Evolutionary conservation across 2,329 filamentous ascomycete species (phyloP).

Genomic region (Cercospora brassicicola): DNA sequence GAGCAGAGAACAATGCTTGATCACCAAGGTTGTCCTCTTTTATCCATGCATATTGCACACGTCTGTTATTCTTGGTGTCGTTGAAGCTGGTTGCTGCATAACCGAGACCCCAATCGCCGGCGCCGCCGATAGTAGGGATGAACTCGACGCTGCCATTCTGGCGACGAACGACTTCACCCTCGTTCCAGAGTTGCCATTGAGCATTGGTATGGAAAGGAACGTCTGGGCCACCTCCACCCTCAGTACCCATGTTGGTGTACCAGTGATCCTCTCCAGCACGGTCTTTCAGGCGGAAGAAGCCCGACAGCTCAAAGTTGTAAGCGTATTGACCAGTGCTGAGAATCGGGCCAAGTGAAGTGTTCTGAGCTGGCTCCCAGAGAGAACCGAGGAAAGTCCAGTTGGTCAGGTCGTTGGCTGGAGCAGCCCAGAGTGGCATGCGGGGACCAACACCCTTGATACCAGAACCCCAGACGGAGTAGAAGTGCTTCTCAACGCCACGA

Average conservation of each 20-base stretch:
- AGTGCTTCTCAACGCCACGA: slow-evolving; percentile 46
- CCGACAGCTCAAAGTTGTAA: slow-evolving; percentile 52
- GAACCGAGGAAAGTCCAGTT: slow-evolving; percentile 51
- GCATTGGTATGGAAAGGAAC: slow-evolving; percentile 43
- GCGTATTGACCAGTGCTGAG: slow-evolving; percentile 48
- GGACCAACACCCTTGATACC: slow-evolving; percentile 51
- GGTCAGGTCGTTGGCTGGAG: slow-evolving; percentile 47
- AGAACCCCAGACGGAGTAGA: slow-evolving; percentile 49
- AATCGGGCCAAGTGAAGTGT: slow-evolving; percentile 45
- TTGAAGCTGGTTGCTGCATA: slow-evolving; percentile 52
- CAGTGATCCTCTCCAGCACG: slow-evolving; percentile 48
- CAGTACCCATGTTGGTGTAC: slow-evolving; percentile 45
- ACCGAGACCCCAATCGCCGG: slow-evolving; percentile 47
- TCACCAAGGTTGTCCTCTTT: slow-evolving; percentile 46
- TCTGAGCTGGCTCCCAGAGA: slow-evolving; percentile 48
- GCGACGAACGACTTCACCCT: slow-evolving; percentile 45
- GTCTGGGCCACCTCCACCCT: slow-evolving; percentile 43
- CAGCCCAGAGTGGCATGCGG: slow-evolving; percentile 50
- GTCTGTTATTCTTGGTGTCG: slow-evolving; percentile 51
- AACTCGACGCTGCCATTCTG: slow-evolving; percentile 49
- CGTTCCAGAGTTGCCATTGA: slow-evolving; percentile 51
- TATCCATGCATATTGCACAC: slow-evolving; percentile 51
- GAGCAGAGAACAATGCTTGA: slow-evolving; percentile 42
- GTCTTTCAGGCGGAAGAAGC: slow-evolving; percentile 49
- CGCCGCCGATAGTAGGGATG: slow-evolving; percentile 47